phyloP scores from a whole-genome alignment of 208 protist species.

The Leptomonas pyrrhocoris region DNA sequence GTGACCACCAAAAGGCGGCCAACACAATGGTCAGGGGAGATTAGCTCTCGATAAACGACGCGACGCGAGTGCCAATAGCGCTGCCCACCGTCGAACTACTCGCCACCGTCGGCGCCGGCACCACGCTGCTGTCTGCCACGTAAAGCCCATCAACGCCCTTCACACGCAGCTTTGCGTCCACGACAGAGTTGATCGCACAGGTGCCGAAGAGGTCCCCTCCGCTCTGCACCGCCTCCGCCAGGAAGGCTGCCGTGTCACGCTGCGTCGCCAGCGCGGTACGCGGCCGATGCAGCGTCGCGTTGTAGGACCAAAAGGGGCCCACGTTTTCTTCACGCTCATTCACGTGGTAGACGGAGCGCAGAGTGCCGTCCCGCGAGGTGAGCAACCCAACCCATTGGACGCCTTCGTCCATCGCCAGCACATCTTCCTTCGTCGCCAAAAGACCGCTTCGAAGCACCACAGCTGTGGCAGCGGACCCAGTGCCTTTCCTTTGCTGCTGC shows the following conservation, averaged over 20 bases:
- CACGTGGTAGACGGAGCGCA: conserved; percentile 49
- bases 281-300: conserved; percentile 45
- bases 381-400: conserved; percentile 77
- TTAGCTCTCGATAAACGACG: conserved; percentile 29
- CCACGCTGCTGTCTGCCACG: conserved; percentile 74
- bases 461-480: neutral
- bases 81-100: conserved; percentile 57
- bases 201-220: conserved; percentile 65
- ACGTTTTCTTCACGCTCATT: conserved; percentile 38
- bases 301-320: conserved; percentile 60
- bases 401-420: conserved; percentile 74
- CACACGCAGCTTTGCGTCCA: conserved; percentile 55
- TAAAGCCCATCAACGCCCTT: conserved; percentile 56
- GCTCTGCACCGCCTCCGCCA: conserved; percentile 50
- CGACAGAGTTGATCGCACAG: conserved; percentile 72
- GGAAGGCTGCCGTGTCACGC: conserved; percentile 56
- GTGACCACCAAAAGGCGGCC: conserved; percentile 1
- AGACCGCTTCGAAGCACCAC: conserved; percentile 51
- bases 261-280: conserved; percentile 43
- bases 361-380: conserved; percentile 30
- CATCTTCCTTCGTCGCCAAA: conserved; percentile 55
- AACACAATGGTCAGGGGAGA: neutral
- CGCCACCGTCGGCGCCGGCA: conserved; percentile 74
- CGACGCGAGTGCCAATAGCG: conserved; percentile 62
- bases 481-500: conserved; percentile 9